These are phyloP conservation scores for Diaporthe ilicicola DNA, from an alignment of 2,329 filamentous ascomycete species.

Conservation along the genomic window DNA sequence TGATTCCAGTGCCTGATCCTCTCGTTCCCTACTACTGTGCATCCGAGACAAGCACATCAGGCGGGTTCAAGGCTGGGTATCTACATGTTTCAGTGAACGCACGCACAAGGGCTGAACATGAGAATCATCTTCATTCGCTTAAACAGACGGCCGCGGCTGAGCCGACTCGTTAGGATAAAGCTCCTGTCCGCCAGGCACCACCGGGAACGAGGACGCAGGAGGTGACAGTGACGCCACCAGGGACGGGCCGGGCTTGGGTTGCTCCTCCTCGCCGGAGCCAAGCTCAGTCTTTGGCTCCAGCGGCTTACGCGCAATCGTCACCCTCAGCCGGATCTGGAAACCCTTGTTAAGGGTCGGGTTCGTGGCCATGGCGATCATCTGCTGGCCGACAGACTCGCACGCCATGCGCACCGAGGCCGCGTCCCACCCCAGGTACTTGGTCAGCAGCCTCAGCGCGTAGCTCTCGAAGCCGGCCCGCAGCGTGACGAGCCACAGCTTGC, in stretches of 20 bases:
- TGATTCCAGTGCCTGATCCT: background rate
- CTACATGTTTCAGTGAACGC: background rate
- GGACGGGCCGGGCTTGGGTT: background rate
- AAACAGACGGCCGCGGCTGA: background rate
- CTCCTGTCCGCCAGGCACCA: background rate
- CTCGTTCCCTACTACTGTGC: background rate
- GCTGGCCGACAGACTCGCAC: slow-evolving; percentile 56
- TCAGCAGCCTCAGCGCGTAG: slow-evolving; percentile 58
- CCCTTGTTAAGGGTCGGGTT: slow-evolving; percentile 52
- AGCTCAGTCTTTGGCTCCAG: slow-evolving; percentile 30
- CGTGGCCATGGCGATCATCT: slow-evolving; percentile 58
- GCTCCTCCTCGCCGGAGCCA: background rate
- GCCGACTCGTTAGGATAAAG: background rate
- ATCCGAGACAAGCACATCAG: background rate
- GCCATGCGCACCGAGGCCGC: slow-evolving; percentile 55
- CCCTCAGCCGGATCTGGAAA: slow-evolving; percentile 57
- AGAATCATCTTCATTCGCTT: background rate
- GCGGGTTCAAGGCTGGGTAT: background rate
- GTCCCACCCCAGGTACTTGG: slow-evolving; percentile 61
- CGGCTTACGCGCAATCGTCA: slow-evolving; percentile 61
- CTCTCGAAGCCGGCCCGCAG: slow-evolving; percentile 61
- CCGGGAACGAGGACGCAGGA: background rate
- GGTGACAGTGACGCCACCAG: background rate
- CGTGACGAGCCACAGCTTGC: slow-evolving; percentile 63
- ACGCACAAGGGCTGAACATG: background rate